phyloP scores from a whole-genome alignment of 352 stramenopile species.

The Blastocystis sp. region DNA sequence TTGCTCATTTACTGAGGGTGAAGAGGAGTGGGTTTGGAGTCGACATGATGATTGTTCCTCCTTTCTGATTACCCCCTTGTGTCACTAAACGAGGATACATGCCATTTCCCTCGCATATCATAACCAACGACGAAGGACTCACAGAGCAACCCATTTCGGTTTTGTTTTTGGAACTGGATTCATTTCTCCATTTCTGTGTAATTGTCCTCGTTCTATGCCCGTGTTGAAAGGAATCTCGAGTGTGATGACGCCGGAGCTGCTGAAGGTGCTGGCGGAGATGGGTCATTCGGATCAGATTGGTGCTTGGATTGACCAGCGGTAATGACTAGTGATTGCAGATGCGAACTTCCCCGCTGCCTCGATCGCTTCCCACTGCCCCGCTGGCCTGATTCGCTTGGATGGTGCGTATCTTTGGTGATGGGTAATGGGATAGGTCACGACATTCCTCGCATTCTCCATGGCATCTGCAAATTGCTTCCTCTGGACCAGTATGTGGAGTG shows the following conservation, averaged over 20 bases:
- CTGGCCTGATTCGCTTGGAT: constrained; percentile 69
- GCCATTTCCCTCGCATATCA: too few species aligned
- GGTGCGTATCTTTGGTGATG: background rate
- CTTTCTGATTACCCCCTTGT: background rate
- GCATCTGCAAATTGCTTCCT: constrained; percentile 68
- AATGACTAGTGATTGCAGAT: constrained; percentile 53
- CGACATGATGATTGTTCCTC: too few species aligned
- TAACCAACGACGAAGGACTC: too few species aligned
- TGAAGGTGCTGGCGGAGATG: constrained; percentile 65
- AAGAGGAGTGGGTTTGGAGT: background rate
- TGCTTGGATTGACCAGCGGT: background rate
- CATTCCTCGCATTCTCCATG: constrained; percentile 64
- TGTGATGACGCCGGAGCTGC: constrained; percentile 55
- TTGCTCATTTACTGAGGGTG: background rate
- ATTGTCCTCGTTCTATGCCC: constrained; percentile 12
- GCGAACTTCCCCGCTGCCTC: constrained; percentile 67
- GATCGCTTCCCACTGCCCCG: constrained; percentile 63
- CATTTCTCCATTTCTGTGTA: background rate
- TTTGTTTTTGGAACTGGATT: background rate
- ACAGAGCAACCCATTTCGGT: background rate
- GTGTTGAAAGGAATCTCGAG: constrained; percentile 68
- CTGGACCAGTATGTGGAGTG: constrained; percentile 69
- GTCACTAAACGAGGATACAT: background rate
- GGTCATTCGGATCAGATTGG: constrained; percentile 69
- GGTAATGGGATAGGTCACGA: constrained; percentile 25